phyloP scores from a whole-genome alignment of 202 grass and related monocot species.

The Panicum hallii region DNA sequence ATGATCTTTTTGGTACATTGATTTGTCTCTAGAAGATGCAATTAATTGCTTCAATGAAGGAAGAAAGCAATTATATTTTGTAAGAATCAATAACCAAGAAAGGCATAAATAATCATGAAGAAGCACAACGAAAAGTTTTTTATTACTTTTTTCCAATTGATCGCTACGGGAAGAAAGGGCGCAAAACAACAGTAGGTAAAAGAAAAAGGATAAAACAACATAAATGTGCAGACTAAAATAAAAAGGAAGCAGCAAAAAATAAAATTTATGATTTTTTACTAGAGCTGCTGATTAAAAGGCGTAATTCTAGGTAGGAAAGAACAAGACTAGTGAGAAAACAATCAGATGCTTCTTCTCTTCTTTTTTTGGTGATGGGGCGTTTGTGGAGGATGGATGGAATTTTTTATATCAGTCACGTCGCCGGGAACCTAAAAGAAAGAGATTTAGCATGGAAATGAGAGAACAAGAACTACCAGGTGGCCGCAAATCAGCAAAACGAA shows the following conservation, averaged over 20 bases:
- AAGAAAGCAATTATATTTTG: neutral
- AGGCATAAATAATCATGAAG: too few species aligned
- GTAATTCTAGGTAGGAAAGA: neutral
- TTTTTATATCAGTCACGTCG: neutral
- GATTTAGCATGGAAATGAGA: neutral
- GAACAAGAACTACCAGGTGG: neutral
- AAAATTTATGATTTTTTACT: too few species aligned
- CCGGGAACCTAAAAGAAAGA: neutral
- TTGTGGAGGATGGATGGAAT: neutral
- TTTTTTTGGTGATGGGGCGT: neutral
- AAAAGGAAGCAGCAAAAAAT: neutral
- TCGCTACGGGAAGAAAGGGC: neutral
- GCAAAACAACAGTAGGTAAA: neutral
- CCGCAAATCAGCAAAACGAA: constrained; percentile 9
- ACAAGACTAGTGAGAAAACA: neutral
- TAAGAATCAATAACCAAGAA: neutral
- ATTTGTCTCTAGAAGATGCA: neutral
- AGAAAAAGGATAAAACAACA: neutral
- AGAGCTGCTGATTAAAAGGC: neutral
- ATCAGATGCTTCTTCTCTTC: neutral
- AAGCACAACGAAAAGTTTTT: neutral
- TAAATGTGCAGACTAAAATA: neutral
- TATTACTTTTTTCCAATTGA: neutral
- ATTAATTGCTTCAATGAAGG: neutral
- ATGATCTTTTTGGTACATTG: neutral